Evolutionary conservation across 768 basidiomycete species (phyloP).

Genomic region (Boletus tomentosulus): DNA sequence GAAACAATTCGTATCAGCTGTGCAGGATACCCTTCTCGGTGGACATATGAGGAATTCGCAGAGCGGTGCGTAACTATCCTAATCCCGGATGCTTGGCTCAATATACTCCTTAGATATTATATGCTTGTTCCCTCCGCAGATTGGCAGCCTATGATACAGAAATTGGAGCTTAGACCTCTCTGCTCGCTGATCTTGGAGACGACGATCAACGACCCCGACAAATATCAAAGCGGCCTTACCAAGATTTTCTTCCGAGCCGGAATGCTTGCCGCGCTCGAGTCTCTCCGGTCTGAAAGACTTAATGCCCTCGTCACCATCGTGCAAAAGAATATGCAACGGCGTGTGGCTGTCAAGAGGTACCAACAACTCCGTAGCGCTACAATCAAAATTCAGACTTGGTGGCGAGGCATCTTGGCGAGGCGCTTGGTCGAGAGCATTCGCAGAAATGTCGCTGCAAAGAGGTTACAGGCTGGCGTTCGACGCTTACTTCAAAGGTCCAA

Average conservation of each 20-base stretch:
- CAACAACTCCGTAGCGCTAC: slow-evolving; percentile 63
- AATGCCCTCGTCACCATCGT: slow-evolving; percentile 91
- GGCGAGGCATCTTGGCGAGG: slow-evolving; percentile 82
- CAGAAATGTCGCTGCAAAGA: slow-evolving; percentile 67
- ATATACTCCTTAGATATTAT: slow-evolving; percentile 67
- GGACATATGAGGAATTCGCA: slow-evolving; percentile 98
- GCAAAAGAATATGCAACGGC: slow-evolving; percentile 94
- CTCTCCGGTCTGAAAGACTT: slow-evolving; percentile 80
- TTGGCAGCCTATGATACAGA: slow-evolving; percentile 85
- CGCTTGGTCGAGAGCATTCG: slow-evolving; percentile 67
- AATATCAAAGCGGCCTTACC: slow-evolving; percentile 93
- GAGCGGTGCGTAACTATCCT: slow-evolving; percentile 63
- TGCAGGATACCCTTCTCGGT: slow-evolving; percentile 96
- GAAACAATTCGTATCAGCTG: slow-evolving; percentile 99
- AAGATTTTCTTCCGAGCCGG: slow-evolving; percentile 99
- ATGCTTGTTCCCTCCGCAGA: slow-evolving; percentile 87
- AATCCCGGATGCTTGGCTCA: slow-evolving; percentile 16
- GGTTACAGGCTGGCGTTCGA: slow-evolving; percentile 71
- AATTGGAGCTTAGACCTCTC: slow-evolving; percentile 72
- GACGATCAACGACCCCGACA: slow-evolving; percentile 91
- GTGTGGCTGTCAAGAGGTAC: slow-evolving; percentile 81
- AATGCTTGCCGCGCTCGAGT: slow-evolving; percentile 95
- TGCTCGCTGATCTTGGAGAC: slow-evolving; percentile 81
- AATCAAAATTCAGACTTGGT: slow-evolving; percentile 90
- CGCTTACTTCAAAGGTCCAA: slow-evolving; percentile 68